These are phyloP conservation scores for Huiozyma naganishii DNA, from an alignment of 805 yeast species.

Conservation along the genomic window DNA sequence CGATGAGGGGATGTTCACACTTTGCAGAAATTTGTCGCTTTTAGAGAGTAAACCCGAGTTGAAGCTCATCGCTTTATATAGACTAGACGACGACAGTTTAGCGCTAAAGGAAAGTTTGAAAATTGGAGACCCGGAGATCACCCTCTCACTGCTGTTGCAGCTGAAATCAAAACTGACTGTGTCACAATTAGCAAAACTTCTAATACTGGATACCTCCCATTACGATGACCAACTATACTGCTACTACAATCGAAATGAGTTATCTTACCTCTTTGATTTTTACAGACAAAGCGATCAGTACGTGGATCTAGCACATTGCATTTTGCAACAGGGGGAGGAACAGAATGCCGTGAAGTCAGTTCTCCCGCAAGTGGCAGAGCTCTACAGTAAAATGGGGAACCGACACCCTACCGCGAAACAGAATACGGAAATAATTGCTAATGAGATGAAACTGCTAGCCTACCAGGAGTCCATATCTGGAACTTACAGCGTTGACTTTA, in stretches of 20 bases:
- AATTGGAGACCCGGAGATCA: conserved; percentile 49
- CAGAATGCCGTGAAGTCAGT: conserved; percentile 27
- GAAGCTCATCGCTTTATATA: conserved; percentile 53
- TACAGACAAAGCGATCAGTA: conserved; percentile 55
- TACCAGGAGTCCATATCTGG: conserved; percentile 36
- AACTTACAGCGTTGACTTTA: conserved; percentile 33
- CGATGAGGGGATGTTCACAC: conserved; percentile 58
- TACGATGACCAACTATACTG: conserved; percentile 22
- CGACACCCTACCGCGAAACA: conserved; percentile 12
- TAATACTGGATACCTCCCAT: conserved; percentile 34
- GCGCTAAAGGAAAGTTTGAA: conserved; percentile 62
- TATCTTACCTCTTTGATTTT: conserved; percentile 38
- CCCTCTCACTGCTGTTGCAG: conserved; percentile 35
- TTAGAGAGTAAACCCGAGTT: conserved; percentile 49
- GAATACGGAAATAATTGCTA: conserved; percentile 26
- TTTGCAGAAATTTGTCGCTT: conserved; percentile 58
- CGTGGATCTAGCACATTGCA: conserved; percentile 35
- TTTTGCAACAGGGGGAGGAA: conserved; percentile 25
- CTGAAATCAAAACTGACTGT: conserved; percentile 43
- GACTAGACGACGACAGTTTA: conserved; percentile 58
- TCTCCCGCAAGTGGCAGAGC: conserved; percentile 27
- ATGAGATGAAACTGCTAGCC: conserved; percentile 34
- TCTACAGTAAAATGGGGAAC: conserved; percentile 12
- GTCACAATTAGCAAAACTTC: conserved; percentile 58
- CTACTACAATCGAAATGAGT: conserved; percentile 27